These are phyloP conservation scores for Apiosordaria backusii DNA, from an alignment of 495 filamentous ascomycete genomes.

Conservation along the genomic window DNA sequence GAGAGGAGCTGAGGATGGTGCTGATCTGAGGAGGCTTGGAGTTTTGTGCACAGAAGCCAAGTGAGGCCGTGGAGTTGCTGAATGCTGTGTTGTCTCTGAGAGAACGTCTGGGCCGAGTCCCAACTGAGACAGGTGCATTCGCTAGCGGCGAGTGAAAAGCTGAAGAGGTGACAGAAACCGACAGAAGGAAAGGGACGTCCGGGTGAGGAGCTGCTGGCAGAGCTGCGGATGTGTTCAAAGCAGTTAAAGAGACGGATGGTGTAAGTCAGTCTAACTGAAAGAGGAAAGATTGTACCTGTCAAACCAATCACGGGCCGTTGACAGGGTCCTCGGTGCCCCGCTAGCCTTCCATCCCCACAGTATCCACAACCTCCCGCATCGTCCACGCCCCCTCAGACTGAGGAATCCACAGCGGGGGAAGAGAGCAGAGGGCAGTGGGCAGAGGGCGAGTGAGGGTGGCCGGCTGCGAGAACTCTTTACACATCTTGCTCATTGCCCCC, in stretches of 20 bases:
- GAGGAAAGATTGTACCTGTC: slow-evolving; percentile 14
- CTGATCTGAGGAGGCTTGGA: slow-evolving; percentile 9
- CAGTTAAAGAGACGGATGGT: background rate
- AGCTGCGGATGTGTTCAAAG: slow-evolving; percentile 28
- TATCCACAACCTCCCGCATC: slow-evolving; percentile 12
- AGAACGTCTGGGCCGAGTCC: background rate
- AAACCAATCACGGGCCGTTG: slow-evolving; percentile 15
- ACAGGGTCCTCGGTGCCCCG: slow-evolving; percentile 11
- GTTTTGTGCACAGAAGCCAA: background rate
- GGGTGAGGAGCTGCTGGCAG: slow-evolving; percentile 10
- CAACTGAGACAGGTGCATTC: slow-evolving; percentile 17
- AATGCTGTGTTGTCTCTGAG: slow-evolving; percentile 1
- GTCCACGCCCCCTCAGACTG: slow-evolving; percentile 8
- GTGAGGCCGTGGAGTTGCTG: background rate
- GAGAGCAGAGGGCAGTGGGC: background rate
- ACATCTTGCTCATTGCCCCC: slow-evolving; percentile 1
- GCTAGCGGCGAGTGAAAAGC: slow-evolving; percentile 21
- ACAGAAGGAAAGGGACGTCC: slow-evolving; percentile 30
- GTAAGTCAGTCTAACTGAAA: slow-evolving; percentile 20
- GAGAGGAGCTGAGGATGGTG: background rate
- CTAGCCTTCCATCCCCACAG: slow-evolving; percentile 23
- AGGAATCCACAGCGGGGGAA: slow-evolving; percentile 2
- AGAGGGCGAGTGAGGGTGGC: slow-evolving; percentile 10
- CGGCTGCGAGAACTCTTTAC: slow-evolving; percentile 1
- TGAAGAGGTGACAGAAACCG: slow-evolving; percentile 28